These are phyloP conservation scores for Dactylellina drechsleri DNA, from an alignment of 2,329 filamentous ascomycete species.

Conservation along the genomic window DNA sequence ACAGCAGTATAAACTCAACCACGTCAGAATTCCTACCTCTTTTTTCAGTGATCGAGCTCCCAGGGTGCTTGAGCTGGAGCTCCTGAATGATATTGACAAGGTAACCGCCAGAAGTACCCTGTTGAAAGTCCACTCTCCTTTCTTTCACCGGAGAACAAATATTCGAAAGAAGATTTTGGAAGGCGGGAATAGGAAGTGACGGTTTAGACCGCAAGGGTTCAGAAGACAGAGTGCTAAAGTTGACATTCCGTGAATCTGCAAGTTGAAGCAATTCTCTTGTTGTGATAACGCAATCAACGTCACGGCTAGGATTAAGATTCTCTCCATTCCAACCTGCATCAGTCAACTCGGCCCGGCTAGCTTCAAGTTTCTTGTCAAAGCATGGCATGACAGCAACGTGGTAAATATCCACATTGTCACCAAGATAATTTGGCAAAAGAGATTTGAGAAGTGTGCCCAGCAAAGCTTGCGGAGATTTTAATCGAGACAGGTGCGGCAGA, in stretches of 20 bases:
- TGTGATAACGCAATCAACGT: slow-evolving; percentile 98
- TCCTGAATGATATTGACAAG: slow-evolving; percentile 83
- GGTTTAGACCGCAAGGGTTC: slow-evolving; percentile 73
- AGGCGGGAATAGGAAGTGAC: slow-evolving; percentile 24
- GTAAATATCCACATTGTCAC: slow-evolving; percentile 83
- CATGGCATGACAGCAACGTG: slow-evolving; percentile 97
- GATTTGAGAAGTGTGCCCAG: slow-evolving; percentile 92
- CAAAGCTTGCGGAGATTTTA: slow-evolving; percentile 94
- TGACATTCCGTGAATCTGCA: slow-evolving; percentile 79
- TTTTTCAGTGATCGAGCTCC: slow-evolving; percentile 75
- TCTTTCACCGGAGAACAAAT: background rate
- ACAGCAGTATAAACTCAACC: slow-evolving; percentile 72
- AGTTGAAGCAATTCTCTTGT: slow-evolving; percentile 93
- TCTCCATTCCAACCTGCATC: slow-evolving; percentile 73
- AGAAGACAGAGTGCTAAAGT: slow-evolving; percentile 70
- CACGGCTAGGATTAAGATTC: slow-evolving; percentile 70
- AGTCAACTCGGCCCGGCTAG: slow-evolving; percentile 90
- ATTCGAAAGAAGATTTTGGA: slow-evolving; percentile 20
- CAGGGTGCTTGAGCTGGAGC: slow-evolving; percentile 75
- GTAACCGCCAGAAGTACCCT: slow-evolving; percentile 88
- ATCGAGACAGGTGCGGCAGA: slow-evolving; percentile 84
- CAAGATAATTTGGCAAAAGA: slow-evolving; percentile 71
- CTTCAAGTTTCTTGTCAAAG: slow-evolving; percentile 98
- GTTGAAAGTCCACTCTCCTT: slow-evolving; percentile 59
- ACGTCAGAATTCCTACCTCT: slow-evolving; percentile 91